Conservation (phyloP, 2,329 filamentous ascomycete species). For the Daldinia sp. region DNA sequence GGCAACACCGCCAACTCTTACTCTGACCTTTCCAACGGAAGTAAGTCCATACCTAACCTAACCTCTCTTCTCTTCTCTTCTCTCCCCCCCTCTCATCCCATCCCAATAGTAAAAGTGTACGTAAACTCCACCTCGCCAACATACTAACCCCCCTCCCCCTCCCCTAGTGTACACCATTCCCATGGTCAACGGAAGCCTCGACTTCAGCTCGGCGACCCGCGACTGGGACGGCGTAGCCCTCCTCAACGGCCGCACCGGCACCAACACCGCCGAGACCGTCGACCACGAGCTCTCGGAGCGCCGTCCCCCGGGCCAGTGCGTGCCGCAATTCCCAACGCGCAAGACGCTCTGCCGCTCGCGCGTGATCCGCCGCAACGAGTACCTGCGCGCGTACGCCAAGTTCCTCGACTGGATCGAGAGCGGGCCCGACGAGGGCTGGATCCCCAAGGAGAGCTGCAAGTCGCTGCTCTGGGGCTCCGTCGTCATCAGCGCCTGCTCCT, state of each 20-base stretch:
- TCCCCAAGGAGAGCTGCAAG: constrained; percentile 23
- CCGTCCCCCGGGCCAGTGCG: constrained; percentile 10
- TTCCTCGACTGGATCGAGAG: constrained; percentile 28
- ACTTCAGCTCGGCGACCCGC: constrained; percentile 6
- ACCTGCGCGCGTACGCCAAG: constrained; percentile 9
- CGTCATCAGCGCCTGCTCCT: constrained; percentile 11
- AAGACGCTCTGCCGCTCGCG: constrained; percentile 19
- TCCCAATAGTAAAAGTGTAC: no score
- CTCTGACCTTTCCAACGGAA: constrained; percentile 12
- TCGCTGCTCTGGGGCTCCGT: constrained; percentile 9
- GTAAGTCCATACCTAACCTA: constrained; percentile 17
- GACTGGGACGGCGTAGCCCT: neutral
- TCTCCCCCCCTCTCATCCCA: neutral
- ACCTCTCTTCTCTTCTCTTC: neutral
- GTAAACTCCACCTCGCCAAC: no score
- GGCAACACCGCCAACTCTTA: constrained; percentile 3
- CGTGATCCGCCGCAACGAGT: constrained; percentile 10
- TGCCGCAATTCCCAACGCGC: constrained; percentile 21
- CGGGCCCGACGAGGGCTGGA: constrained; percentile 25
- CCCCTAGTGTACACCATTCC: constrained; percentile 29
- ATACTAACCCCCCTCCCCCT: neutral
- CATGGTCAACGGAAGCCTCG: constrained; percentile 12
- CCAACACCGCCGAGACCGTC: neutral
- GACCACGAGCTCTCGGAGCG: neutral
- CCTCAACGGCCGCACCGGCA: neutral